Evolutionary conservation across 2,329 filamentous ascomycete species (phyloP), one percentile per base, ranked within the genome.

Genomic region (Cercospora brassicicola): DNA sequence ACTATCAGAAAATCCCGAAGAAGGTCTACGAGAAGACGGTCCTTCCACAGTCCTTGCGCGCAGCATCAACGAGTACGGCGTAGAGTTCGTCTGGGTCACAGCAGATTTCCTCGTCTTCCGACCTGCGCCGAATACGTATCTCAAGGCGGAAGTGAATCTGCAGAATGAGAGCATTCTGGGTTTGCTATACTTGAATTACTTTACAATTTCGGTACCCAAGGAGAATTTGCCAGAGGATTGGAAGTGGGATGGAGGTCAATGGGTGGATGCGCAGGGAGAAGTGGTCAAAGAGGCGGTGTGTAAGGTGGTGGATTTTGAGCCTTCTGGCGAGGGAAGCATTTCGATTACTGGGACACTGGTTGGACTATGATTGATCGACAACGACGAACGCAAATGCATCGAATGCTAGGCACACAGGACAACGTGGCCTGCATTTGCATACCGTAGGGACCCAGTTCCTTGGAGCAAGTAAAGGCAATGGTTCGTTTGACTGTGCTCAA

Each of bases 121-220:
- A 33, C 94, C 95, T 0, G 84, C 85, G 63, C 87, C 87, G 56
- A 91, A 92, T 39, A 88, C 89, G 8, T 88, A 86, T 80, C 86
- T 98, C 76, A 90, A 94, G 72, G 95, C 93, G 10, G 89, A 86
- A 73, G 87, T 97, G 65, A 95, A 94, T 75, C 84, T 97, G 31
- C 92, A 96, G 77, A 94, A 91, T 59, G 92, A 95, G 73, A 93
- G 92, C 6, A 93, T 97, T 76, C 85, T 99, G 6, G 94, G 94
- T 20, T 87, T 97, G 2, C 88, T 96, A 10, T 95, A 93, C 78
- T 94, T 93, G 81, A 94, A 94, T 79, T 88, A 93, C 72, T 98
- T 98, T 84, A 96, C 95, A 73, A 92, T 94, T 1, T 92, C 90
- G 53, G 91, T 99, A 68, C 91, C 94, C 74, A 85, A 90, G 23